Conservation (phyloP, 2,329 filamentous ascomycete genomes). For the Eurotiales sp. region DNA sequence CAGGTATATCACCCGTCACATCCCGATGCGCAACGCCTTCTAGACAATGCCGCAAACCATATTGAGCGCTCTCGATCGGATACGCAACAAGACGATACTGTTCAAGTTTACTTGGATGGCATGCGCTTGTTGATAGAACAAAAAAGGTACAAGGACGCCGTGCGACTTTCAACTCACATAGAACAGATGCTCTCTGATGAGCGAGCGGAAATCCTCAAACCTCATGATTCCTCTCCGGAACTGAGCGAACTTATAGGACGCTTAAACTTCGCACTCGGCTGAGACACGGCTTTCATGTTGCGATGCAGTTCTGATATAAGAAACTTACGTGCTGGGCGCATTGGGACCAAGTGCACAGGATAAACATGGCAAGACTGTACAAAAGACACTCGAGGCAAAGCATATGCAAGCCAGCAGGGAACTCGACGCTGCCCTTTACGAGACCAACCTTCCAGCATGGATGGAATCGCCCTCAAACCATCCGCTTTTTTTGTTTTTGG, state of each 20-base stretch:
- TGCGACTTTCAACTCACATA: slow-evolving; percentile 27
- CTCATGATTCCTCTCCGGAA: slow-evolving; percentile 18
- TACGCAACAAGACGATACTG: slow-evolving; percentile 25
- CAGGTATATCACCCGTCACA: slow-evolving; percentile 36
- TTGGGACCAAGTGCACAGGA: too few species aligned
- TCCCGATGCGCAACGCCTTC: slow-evolving; percentile 29
- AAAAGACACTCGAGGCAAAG: too few species aligned
- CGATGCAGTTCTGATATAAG: background rate
- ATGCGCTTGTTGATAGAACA: slow-evolving; percentile 36
- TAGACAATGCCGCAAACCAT: slow-evolving; percentile 24
- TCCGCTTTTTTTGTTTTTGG: too few species aligned
- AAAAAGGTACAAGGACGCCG: slow-evolving; percentile 26
- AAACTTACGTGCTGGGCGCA: too few species aligned
- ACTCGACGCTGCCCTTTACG: too few species aligned
- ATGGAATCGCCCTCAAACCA: too few species aligned
- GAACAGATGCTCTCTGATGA: slow-evolving; percentile 29
- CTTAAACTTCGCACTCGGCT: slow-evolving; percentile 22
- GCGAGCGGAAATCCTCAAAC: slow-evolving; percentile 14
- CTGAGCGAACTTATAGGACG: slow-evolving; percentile 25
- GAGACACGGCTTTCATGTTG: background rate
- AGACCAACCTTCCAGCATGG: too few species aligned
- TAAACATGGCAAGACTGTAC: too few species aligned
- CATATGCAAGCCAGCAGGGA: too few species aligned
- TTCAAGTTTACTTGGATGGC: slow-evolving; percentile 34
- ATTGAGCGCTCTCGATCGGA: background rate